Conservation (phyloP, 306 rosid species). For the Fragaria iinumae region DNA sequence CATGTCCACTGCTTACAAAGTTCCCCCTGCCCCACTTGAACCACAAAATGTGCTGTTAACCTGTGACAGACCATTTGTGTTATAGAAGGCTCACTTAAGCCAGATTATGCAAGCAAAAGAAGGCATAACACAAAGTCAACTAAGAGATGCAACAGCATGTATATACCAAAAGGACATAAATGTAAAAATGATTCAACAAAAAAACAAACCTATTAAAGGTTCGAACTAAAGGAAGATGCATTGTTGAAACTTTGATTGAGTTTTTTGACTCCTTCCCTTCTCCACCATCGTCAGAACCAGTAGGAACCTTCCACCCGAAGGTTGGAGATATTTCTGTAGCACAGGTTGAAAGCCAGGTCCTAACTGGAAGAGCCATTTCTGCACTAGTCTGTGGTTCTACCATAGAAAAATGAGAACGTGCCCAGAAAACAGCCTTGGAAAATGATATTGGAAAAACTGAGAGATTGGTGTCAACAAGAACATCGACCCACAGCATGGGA, state of each 20-base stretch:
- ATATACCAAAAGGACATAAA: slow-evolving; percentile 10
- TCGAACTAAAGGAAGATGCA: slow-evolving; percentile 65
- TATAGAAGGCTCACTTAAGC: slow-evolving; percentile 27
- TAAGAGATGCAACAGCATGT: slow-evolving; percentile 2
- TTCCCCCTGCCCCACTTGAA: slow-evolving; percentile 65
- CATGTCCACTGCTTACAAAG: slow-evolving; percentile 81
- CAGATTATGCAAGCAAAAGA: slow-evolving; percentile 7
- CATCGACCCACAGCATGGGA: slow-evolving; percentile 93
- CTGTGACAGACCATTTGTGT: slow-evolving; percentile 52
- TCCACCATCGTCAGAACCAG: slow-evolving; percentile 92
- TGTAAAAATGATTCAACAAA: slow-evolving; percentile 25
- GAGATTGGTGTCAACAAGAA: slow-evolving; percentile 65
- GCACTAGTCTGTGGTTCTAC: slow-evolving; percentile 58
- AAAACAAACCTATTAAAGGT: slow-evolving; percentile 65
- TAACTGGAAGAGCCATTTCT: slow-evolving; percentile 66
- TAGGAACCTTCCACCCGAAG: slow-evolving; percentile 88
- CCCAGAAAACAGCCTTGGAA: slow-evolving; percentile 96
- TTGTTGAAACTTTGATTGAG: slow-evolving; percentile 65
- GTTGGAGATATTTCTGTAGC: slow-evolving; percentile 65
- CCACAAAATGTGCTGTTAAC: slow-evolving; percentile 81
- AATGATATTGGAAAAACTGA: slow-evolving; percentile 73
- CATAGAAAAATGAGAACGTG: slow-evolving; percentile 82
- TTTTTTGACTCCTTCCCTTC: slow-evolving; percentile 68
- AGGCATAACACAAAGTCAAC: slow-evolving; percentile 8
- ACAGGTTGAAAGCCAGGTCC: slow-evolving; percentile 64